Conservation (phyloP, 2,329 filamentous ascomycete species). For the Aspergillus glaucus region DNA sequence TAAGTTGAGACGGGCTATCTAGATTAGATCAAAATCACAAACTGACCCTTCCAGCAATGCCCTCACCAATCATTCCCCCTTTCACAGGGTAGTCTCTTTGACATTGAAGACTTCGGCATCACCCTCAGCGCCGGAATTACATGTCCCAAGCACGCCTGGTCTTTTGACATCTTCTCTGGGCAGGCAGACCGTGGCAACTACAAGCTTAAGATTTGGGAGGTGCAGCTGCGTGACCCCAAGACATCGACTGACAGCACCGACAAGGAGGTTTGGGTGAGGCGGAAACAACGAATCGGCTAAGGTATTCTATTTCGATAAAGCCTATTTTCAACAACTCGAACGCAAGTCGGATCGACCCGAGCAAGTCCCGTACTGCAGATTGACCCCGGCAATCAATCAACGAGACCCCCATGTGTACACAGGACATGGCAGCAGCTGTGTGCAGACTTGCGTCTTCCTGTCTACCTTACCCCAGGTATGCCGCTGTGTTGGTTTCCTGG, state of each 20-base stretch:
- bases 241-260: constrained; percentile 8
- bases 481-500: too few species aligned
- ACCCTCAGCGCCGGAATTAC: constrained; percentile 48
- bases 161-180: constrained; percentile 62
- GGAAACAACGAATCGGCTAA: constrained; percentile 27
- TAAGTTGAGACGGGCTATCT: too few species aligned
- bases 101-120: constrained; percentile 65
- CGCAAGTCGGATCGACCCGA: not conserved
- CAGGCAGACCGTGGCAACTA: constrained; percentile 58
- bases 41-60: constrained; percentile 47
- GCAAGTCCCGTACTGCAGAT: not conserved
- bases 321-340: not conserved
- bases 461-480: too few species aligned
- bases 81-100: constrained; percentile 57
- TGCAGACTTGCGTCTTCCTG: not conserved
- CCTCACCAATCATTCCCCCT: constrained; percentile 63
- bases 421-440: not conserved
- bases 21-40: too few species aligned
- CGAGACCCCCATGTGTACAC: not conserved
- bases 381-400: not conserved
- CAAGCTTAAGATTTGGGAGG: constrained; percentile 58
- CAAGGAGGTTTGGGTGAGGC: constrained; percentile 30
- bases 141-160: constrained; percentile 66
- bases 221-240: constrained; percentile 44
- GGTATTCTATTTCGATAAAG: not conserved